phyloP scores from a whole-genome alignment of 2,329 filamentous ascomycete genomes.

The Emydomyces testavorans region DNA sequence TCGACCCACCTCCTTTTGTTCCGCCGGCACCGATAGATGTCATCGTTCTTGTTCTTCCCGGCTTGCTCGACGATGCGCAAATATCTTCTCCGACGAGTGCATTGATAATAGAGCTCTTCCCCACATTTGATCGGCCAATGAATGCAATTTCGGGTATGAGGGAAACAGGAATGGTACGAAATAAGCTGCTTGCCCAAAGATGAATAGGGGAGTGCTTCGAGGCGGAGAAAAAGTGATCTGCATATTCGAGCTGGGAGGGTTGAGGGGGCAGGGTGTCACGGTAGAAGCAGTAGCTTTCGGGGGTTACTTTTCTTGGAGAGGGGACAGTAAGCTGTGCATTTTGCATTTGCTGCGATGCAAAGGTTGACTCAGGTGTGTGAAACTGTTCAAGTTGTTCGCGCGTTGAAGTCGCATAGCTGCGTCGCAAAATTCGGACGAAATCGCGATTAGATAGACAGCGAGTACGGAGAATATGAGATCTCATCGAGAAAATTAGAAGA shows the following conservation, averaged over 20 bases:
- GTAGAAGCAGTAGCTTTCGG: constrained; percentile 28
- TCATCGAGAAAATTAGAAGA: neutral
- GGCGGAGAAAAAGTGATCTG: constrained; percentile 37
- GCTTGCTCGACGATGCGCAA: constrained; percentile 48
- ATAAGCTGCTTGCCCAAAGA: constrained; percentile 49
- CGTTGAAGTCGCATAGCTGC: neutral
- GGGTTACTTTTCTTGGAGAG: neutral
- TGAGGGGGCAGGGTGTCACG: constrained; percentile 42
- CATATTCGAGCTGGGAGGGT: constrained; percentile 34
- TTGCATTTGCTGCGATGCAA: neutral
- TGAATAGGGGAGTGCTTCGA: constrained; percentile 42
- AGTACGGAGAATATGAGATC: neutral
- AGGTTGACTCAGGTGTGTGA: neutral
- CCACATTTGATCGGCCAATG: constrained; percentile 58
- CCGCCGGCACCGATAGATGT: constrained; percentile 53
- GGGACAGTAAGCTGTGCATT: no score
- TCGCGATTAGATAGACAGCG: neutral
- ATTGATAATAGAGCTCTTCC: constrained; percentile 57
- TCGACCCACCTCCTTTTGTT: constrained; percentile 34
- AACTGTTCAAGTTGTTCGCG: neutral
- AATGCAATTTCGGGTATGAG: constrained; percentile 52
- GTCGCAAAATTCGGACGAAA: neutral
- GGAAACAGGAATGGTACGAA: constrained; percentile 47
- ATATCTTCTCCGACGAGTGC: constrained; percentile 44
- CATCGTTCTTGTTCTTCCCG: constrained; percentile 53